These are phyloP conservation scores for Boletus sensibilis DNA, from an alignment of 768 basidiomycete species.

Conservation along the genomic window DNA sequence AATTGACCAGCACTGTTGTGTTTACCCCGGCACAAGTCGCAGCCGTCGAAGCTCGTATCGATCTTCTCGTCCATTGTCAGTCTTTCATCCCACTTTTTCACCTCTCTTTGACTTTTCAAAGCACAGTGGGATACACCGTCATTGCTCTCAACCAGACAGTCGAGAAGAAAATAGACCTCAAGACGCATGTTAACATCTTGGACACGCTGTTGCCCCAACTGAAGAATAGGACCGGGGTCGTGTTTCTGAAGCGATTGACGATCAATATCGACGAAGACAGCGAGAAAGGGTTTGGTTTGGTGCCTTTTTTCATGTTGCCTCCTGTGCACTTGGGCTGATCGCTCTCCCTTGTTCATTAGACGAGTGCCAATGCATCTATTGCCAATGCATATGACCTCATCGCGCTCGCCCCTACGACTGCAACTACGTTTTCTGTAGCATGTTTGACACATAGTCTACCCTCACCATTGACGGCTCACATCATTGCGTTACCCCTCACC, in stretches of 20 bases:
- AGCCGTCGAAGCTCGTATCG: constrained; percentile 60
- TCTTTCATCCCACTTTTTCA: constrained; percentile 6
- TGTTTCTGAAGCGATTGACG: constrained; percentile 75
- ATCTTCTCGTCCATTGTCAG: constrained; percentile 72
- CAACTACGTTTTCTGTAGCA: constrained; percentile 69
- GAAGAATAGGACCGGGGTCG: constrained; percentile 54
- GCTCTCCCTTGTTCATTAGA: constrained; percentile 41
- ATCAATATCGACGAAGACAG: constrained; percentile 80
- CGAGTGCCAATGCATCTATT: constrained; percentile 61
- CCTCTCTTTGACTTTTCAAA: constrained; percentile 6
- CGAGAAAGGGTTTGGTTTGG: constrained; percentile 82
- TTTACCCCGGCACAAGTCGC: constrained; percentile 59
- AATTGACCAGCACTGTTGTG: constrained; percentile 31
- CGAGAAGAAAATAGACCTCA: constrained; percentile 68
- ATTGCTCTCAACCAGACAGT: constrained; percentile 75
- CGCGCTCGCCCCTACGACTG: constrained; percentile 70
- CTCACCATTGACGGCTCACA: constrained; percentile 72
- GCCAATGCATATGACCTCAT: constrained; percentile 75
- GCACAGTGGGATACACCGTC: constrained; percentile 82
- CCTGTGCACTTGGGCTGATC: neutral
- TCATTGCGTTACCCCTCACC: constrained; percentile 78
- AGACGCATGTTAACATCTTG: constrained; percentile 64
- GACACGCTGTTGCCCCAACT: constrained; percentile 58
- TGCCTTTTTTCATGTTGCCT: constrained; percentile 33
- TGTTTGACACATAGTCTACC: constrained; percentile 79